Conservation (phyloP, 169 alveolate species). For the Plasmodium chabaudi region DNA sequence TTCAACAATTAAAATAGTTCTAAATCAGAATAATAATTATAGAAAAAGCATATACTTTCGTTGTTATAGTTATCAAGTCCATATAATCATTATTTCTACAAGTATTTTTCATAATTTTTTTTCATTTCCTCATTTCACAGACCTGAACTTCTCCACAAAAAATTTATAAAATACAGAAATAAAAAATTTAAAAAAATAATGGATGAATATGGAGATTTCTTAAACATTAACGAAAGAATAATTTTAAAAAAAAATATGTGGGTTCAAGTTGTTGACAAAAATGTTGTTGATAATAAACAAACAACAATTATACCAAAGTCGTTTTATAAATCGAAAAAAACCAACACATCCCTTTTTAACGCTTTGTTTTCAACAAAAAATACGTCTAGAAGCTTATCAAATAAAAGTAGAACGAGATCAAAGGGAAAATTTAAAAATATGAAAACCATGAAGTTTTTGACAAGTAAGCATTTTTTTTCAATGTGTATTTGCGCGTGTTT, state of each 20-base stretch:
- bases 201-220: constrained; percentile 71
- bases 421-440: constrained; percentile 51
- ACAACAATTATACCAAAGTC: constrained; percentile 71
- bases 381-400: constrained; percentile 65
- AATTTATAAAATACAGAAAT: constrained; percentile 61
- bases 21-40: too few species aligned
- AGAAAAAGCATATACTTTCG: too few species aligned
- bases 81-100: background rate
- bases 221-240: constrained; percentile 57
- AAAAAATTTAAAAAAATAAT: constrained; percentile 62
- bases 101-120: background rate
- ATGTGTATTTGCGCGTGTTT: background rate
- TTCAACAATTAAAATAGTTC: too few species aligned
- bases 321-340: constrained; percentile 71
- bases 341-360: constrained; percentile 61
- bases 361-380: constrained; percentile 49
- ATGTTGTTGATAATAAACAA: constrained; percentile 46
- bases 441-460: constrained; percentile 71
- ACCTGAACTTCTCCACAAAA: constrained; percentile 49
- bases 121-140: constrained; percentile 10
- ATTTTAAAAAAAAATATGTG: constrained; percentile 75
- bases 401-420: constrained; percentile 74
- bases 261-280: constrained; percentile 73
- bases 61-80: background rate
- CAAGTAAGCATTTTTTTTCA: constrained; percentile 27